These are phyloP conservation scores for Microcyclospora pomicola DNA, from an alignment of 2,329 filamentous ascomycete genomes.

Conservation along the genomic window DNA sequence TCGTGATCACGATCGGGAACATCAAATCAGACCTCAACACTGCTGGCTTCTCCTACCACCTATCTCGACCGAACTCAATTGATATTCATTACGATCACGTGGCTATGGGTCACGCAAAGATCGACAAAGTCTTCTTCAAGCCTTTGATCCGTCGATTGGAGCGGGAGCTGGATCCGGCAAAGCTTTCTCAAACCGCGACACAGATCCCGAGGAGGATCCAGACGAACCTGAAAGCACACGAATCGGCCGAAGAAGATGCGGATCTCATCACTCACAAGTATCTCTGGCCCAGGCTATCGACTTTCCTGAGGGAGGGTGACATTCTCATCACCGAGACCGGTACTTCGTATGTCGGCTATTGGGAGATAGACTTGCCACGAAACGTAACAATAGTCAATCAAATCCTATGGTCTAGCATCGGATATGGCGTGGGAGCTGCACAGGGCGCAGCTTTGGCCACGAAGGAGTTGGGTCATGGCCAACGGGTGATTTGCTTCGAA, in stretches of 20 bases:
- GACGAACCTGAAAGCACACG: too few species aligned
- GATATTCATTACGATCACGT: neutral
- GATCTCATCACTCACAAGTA: constrained; percentile 1
- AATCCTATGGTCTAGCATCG: constrained; percentile 57
- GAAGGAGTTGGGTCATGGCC: constrained; percentile 41
- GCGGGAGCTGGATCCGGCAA: too few species aligned
- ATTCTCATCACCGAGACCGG: constrained; percentile 17
- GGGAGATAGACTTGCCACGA: constrained; percentile 9
- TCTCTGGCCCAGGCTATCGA: constrained; percentile 9
- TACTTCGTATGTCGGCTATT: constrained; percentile 5
- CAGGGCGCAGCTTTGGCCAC: constrained; percentile 62
- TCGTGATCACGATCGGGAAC: constrained; percentile 9
- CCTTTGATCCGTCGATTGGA: constrained; percentile 8
- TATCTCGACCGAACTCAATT: constrained; percentile 12
- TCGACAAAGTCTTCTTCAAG: constrained; percentile 49
- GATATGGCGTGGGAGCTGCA: constrained; percentile 48
- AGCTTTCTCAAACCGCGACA: too few species aligned
- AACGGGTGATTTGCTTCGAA: constrained; percentile 67
- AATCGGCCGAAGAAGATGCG: too few species aligned
- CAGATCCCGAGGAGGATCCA: too few species aligned
- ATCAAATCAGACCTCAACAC: constrained; percentile 17
- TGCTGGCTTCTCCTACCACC: constrained; percentile 14
- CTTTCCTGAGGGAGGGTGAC: constrained; percentile 12
- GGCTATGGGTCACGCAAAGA: constrained; percentile 14
- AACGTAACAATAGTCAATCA: constrained; percentile 55